Evolutionary conservation across 1,139 yeast genomes (phyloP), one percentile per base, ranked within the genome.

Genomic region (Sporopachydermia cereana): DNA sequence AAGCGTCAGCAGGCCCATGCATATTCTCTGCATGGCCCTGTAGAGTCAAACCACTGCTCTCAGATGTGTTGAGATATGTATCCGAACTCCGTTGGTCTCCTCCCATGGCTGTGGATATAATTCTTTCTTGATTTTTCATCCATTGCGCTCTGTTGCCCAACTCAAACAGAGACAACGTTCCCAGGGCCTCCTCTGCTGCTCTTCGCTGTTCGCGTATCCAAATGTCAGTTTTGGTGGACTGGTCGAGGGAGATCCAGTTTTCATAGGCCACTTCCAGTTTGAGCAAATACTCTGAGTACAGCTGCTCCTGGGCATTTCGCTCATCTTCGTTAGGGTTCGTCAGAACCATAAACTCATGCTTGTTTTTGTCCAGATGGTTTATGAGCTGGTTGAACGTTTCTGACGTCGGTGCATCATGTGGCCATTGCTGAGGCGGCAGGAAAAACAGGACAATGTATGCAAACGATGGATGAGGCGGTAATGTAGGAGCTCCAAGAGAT

Each of bases 401-500:
- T 41, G 58, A 53, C 1, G 72, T 67, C 12, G 76, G 76, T 2
- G 73, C 73, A 45, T 69, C 74, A 44, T 66, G 68, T 0, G 77
- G 73, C 77, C 77, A 72, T 30, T 58, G 59, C 14, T 57, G 46
- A 2, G 74, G 67, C 1, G 72, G 67, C 3, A 72, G 51, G 50
- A 71, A 70, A 48, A 64, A 71, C 4, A 71, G 54, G 4, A 70
- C 74, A 52, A 71, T 55, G 51, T 70, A 56, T 3, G 76, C 72
- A 54, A 72, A 72, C 2, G 73, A 61, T 3, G 76, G 72, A 46
- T 68, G 65, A 1, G 62, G 58, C 2, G 69, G 67, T 14, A 71
- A 47, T n/a, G 54, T 44, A 2, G 76, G 75, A 23, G 53, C 53
- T 3, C 66, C 67, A 24, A 72, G 50, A 3, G 54, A 54, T 23